A percentile compares a stretch with the other conserved stretches of the same genome.
Evolutionary conservation across 352 stramenopile genomes (phyloP).

Genomic region (Phytophthora sojae): DNA sequence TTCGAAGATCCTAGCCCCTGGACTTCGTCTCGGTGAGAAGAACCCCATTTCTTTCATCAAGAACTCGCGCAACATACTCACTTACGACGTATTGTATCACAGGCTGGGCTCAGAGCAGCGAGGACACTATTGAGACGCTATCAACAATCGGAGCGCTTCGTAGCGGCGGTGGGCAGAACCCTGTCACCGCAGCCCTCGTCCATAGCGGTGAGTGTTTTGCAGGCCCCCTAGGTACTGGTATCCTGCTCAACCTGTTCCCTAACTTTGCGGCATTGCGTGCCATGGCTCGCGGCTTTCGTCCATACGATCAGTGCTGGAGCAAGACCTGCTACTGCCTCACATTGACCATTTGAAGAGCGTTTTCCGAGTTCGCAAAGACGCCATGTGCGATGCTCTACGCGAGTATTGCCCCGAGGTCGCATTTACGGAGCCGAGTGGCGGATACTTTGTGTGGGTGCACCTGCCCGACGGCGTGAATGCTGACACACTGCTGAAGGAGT

Average conservation of each 20-base stretch:
- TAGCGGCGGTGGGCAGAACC: slow-evolving; percentile 91
- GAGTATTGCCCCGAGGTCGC: slow-evolving; percentile 48
- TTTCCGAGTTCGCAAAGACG: slow-evolving; percentile 51
- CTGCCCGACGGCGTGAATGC: slow-evolving; percentile 59
- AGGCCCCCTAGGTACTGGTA: slow-evolving; percentile 9
- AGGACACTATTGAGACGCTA: slow-evolving; percentile 65
- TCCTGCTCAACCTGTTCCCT: slow-evolving; percentile 10
- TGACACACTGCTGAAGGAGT: slow-evolving; percentile 59
- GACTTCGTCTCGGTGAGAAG: slow-evolving; percentile 85
- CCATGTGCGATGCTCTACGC: slow-evolving; percentile 58
- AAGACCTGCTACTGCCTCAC: slow-evolving; percentile 57
- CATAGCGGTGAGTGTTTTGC: slow-evolving; percentile 58
- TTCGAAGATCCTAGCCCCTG: slow-evolving; percentile 95
- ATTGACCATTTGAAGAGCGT: slow-evolving; percentile 53
- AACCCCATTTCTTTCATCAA: not conserved
- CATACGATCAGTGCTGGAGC: slow-evolving; percentile 57
- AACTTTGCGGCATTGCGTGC: slow-evolving; percentile 10
- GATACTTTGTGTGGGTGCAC: slow-evolving; percentile 89
- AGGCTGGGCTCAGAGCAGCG: slow-evolving; percentile 76
- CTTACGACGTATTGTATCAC: not conserved
- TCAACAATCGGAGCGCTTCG: slow-evolving; percentile 83
- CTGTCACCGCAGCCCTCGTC: slow-evolving; percentile 87
- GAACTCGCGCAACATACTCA: not conserved
- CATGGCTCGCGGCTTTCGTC: slow-evolving; percentile 33
- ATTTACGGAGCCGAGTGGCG: slow-evolving; percentile 73